These are phyloP conservation scores for Scalesia atractyloides DNA, from an alignment of 129 eudicot species.

Conservation along the genomic window DNA sequence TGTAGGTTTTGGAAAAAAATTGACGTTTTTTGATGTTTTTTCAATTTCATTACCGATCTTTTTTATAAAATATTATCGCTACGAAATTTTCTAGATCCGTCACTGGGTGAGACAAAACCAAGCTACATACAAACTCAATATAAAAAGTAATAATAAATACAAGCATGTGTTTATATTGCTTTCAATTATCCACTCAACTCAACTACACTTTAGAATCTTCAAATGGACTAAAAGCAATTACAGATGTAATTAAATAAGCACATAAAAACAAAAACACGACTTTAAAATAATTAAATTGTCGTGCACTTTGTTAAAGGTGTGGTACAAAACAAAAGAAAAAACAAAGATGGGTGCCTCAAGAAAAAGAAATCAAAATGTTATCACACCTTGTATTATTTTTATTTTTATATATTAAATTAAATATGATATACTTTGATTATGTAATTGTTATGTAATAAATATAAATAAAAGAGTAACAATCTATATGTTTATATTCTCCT, in stretches of 20 bases:
- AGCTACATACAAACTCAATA: neutral
- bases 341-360: constrained; percentile 8
- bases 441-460: neutral
- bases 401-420: neutral
- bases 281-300: constrained; percentile 15
- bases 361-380: neutral
- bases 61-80: too few species aligned
- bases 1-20: too few species aligned
- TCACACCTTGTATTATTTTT: neutral
- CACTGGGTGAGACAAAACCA: too few species aligned
- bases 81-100: too few species aligned
- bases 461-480: too few species aligned
- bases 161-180: constrained; percentile 9
- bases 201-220: neutral
- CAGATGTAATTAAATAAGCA: constrained; percentile 2
- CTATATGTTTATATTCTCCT: too few species aligned
- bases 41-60: too few species aligned
- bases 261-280: constrained; percentile 21
- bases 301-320: constrained; percentile 35
- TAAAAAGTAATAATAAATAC: neutral
- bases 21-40: too few species aligned
- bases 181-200: neutral
- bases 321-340: constrained; percentile 28
- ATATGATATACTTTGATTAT: neutral
- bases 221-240: neutral